phyloP scores from a whole-genome alignment of 1,284 basidiomycete genomes.

The Ceratobasidium sp. region DNA sequence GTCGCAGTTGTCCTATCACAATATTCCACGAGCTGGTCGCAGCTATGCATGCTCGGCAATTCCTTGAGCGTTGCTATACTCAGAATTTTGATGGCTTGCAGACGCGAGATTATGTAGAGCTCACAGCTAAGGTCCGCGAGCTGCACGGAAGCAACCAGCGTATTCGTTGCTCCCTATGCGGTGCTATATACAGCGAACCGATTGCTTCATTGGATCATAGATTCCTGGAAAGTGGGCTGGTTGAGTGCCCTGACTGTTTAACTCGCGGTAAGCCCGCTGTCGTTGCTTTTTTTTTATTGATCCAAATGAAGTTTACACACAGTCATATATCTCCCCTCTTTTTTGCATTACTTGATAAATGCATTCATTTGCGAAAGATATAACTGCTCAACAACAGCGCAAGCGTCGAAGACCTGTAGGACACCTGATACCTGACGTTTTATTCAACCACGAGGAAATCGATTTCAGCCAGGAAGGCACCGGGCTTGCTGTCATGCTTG shows the following conservation, averaged over 20 bases:
- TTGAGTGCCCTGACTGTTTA: background rate
- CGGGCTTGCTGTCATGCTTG: background rate
- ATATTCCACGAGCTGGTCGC: background rate
- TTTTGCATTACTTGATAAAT: no score
- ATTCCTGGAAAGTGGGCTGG: background rate
- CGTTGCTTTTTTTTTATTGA: no score
- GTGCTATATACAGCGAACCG: background rate
- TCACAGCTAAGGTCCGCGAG: background rate
- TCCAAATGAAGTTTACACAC: no score
- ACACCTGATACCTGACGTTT: background rate
- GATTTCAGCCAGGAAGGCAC: conserved; percentile 18
- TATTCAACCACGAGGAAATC: conserved; percentile 7
- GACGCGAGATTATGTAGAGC: background rate
- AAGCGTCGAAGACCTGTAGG: background rate
- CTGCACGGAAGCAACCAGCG: conserved; percentile 22
- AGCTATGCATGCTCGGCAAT: background rate
- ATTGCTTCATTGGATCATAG: background rate
- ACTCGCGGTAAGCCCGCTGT: background rate
- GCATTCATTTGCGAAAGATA: background rate
- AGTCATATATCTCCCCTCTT: no score
- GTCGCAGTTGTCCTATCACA: background rate
- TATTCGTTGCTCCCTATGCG: background rate
- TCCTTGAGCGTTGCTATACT: conserved; percentile 9
- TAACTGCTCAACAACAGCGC: background rate
- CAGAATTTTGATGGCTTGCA: conserved; percentile 33